Evolutionary conservation across 2,329 filamentous ascomycete genomes (phyloP).

Genomic region (Ophiostoma pallidulum): DNA sequence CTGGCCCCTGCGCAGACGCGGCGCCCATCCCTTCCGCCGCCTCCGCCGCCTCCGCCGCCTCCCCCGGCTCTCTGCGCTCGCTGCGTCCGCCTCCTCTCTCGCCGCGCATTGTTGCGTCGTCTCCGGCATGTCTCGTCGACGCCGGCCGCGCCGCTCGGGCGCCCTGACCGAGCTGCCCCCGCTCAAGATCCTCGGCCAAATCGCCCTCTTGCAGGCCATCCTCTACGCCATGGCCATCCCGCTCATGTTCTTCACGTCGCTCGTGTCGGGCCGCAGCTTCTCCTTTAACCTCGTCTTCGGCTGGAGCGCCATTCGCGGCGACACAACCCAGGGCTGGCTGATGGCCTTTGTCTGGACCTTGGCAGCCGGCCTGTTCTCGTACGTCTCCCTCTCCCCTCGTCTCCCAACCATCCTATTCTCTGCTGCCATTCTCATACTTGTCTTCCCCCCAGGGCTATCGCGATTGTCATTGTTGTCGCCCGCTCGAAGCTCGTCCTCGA

Average conservation of each 20-base stretch:
- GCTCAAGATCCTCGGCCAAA: conserved; percentile 49
- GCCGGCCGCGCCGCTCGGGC: conserved; percentile 49
- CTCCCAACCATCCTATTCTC: conserved; percentile 7
- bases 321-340: conserved; percentile 54
- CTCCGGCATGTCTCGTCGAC: conserved; percentile 42
- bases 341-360: conserved; percentile 49
- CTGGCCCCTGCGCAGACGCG: no score
- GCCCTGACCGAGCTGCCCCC: conserved; percentile 53
- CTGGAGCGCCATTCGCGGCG: conserved; percentile 49
- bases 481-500: conserved; percentile 92
- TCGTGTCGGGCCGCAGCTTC: conserved; percentile 49
- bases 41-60: no score
- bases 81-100: neutral
- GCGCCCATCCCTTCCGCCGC: no score
- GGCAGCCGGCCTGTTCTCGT: conserved; percentile 45
- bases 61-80: no score
- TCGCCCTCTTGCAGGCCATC: conserved; percentile 45
- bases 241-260: conserved; percentile 48
- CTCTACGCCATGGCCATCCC: conserved; percentile 44
- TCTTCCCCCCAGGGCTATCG: conserved; percentile 54
- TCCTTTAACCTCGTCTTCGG: conserved; percentile 45
- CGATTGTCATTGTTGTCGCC: conserved; percentile 72
- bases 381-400: conserved; percentile 18
- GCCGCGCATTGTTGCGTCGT: neutral
- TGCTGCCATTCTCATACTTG: neutral